A percentile compares a stretch with the other conserved stretches of the same genome.
Evolutionary conservation across 345 rosid species (phyloP).

Genomic region (Leavenworthia alabamica): DNA sequence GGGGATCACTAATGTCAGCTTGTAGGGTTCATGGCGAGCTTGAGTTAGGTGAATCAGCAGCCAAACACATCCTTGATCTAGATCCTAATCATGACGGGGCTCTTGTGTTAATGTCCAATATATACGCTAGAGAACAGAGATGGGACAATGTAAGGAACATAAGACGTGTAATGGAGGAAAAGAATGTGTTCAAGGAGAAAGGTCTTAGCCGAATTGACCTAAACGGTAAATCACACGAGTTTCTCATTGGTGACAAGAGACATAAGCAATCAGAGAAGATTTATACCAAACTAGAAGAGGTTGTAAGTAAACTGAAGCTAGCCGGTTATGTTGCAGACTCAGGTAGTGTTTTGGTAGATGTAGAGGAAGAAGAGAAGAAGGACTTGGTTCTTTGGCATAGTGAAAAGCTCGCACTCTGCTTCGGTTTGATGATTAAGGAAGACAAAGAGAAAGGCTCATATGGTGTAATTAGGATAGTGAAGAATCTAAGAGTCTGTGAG

Average conservation of each 20-base stretch:
- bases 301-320: conserved; percentile 12
- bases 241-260: conserved; percentile 44
- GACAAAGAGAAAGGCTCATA: not conserved
- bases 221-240: conserved; percentile 46
- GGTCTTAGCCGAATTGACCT: conserved; percentile 60
- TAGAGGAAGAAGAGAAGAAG: conserved; percentile 37
- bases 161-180: conserved; percentile 45
- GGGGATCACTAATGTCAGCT: conserved; percentile 70
- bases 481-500: conserved; percentile 32
- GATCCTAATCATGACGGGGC: conserved; percentile 63
- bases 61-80: conserved; percentile 46
- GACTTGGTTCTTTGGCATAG: conserved; percentile 32
- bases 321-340: conserved; percentile 15
- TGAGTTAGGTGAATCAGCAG: conserved; percentile 54
- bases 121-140: conserved; percentile 55
- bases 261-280: conserved; percentile 37
- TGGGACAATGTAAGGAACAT: conserved; percentile 57
- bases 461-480: conserved; percentile 35
- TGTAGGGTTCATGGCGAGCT: conserved; percentile 44
- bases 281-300: conserved; percentile 38
- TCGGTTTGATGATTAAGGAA: conserved; percentile 7
- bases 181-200: conserved; percentile 45
- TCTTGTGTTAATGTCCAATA: conserved; percentile 57
- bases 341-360: conserved; percentile 37
- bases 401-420: conserved; percentile 17